Evolutionary conservation across 2,329 filamentous ascomycete genomes (phyloP).

Genomic region (Venturia oleaginea): DNA sequence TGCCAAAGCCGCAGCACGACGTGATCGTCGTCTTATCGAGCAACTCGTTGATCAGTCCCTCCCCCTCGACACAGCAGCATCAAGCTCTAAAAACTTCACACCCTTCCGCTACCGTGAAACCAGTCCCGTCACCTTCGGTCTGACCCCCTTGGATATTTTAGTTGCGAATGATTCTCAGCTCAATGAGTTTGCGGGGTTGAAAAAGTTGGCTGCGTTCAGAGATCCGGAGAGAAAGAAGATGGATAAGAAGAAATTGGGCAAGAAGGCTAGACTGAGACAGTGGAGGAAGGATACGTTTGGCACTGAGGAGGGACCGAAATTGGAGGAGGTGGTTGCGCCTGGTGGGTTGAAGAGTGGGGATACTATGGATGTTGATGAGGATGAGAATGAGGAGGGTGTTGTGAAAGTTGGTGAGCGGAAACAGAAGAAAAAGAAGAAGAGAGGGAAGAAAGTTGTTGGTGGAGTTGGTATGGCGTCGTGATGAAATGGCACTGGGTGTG

Average conservation of each 20-base stretch:
- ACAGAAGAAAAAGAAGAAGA: constrained; percentile 27
- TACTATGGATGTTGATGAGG: constrained; percentile 27
- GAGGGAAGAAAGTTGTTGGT: constrained; percentile 24
- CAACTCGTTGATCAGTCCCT: constrained; percentile 75
- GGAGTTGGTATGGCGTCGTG: background rate
- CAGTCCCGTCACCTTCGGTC: constrained; percentile 78
- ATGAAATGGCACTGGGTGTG: background rate
- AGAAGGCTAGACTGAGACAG: constrained; percentile 82
- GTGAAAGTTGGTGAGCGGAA: constrained; percentile 26
- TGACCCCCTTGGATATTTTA: constrained; percentile 84
- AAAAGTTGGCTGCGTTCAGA: constrained; percentile 87
- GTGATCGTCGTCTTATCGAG: constrained; percentile 76
- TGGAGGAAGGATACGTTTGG: constrained; percentile 70
- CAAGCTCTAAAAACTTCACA: constrained; percentile 41
- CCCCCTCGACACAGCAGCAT: constrained; percentile 54
- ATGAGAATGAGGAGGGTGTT: constrained; percentile 24
- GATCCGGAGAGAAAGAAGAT: constrained; percentile 81
- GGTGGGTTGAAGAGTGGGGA: constrained; percentile 21
- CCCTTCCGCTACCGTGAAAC: constrained; percentile 91
- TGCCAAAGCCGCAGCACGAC: constrained; percentile 63
- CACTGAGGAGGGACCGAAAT: constrained; percentile 41
- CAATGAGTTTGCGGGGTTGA: constrained; percentile 85
- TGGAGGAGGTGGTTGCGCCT: constrained; percentile 28
- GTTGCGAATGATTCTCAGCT: constrained; percentile 78
- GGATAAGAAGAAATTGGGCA: constrained; percentile 80